Evolutionary conservation across 192 early-diverging fungal species (phyloP).

Genomic region (Coemansia reversa): DNA sequence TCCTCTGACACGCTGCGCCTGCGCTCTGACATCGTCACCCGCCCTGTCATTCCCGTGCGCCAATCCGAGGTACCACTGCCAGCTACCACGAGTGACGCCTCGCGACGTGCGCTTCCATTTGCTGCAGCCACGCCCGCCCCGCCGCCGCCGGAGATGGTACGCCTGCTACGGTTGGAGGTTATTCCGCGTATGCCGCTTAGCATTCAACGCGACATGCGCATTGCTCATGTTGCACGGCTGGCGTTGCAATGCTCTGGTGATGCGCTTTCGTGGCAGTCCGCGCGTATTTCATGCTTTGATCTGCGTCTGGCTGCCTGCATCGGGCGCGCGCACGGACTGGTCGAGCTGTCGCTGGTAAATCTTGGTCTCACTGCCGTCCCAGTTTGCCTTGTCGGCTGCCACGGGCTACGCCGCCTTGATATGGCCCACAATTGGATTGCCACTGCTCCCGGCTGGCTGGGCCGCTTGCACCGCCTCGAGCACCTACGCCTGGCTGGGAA

Average conservation of each 20-base stretch:
- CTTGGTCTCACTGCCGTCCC: slow-evolving; percentile 39
- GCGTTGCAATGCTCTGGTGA: slow-evolving; percentile 38
- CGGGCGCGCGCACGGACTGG: slow-evolving; percentile 25
- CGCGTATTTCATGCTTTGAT: slow-evolving; percentile 38
- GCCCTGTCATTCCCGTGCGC: background rate
- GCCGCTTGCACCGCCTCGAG: slow-evolving; percentile 27
- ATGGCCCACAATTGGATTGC: slow-evolving; percentile 56
- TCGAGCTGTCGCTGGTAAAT: slow-evolving; percentile 40
- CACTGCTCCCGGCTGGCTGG: slow-evolving; percentile 40
- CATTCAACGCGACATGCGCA: slow-evolving; percentile 24
- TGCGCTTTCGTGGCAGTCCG: slow-evolving; percentile 22
- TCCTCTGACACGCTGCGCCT: slow-evolving; percentile 33
- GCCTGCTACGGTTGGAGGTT: slow-evolving; percentile 17
- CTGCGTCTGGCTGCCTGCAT: slow-evolving; percentile 31
- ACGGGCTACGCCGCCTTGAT: slow-evolving; percentile 40
- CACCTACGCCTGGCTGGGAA: slow-evolving; percentile 42
- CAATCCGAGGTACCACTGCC: background rate
- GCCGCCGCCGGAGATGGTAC: slow-evolving; percentile 14
- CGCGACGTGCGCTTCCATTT: background rate
- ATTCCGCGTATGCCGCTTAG: slow-evolving; percentile 33
- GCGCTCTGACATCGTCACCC: background rate
- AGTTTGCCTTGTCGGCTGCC: slow-evolving; percentile 15
- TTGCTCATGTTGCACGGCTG: slow-evolving; percentile 30
- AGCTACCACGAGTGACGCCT: background rate
- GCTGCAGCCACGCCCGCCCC: background rate